Base-by-base conservation (phyloP, 257 asterid species). In the Solanum verrucosum region DNA sequence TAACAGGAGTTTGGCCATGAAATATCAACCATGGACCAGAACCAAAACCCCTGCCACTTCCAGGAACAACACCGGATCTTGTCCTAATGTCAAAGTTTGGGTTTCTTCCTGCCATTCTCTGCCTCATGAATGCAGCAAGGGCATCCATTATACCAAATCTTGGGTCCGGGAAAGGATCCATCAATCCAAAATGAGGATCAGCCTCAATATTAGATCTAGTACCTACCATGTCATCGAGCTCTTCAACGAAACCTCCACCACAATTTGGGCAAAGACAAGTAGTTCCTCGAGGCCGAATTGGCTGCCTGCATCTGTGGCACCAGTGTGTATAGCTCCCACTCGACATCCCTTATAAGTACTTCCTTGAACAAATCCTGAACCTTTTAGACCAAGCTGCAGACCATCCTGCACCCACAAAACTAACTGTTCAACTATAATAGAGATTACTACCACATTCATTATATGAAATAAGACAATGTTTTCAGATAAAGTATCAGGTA, bases 261-360 rank as follows among this genome's bases (percentile, higher is more conserved):
- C 98, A 96, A 90, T 93, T 89, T 44, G 98, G 96, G 84, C 98
- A 96, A 56, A 90, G 89, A 87, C 92, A 73, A 86, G 87, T 78
- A 84, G 84, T 89, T 65, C 91, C 90, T 27, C 65, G 91, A 79
- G 95, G 93, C 68, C 91, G 92, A 89, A 96, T 90, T 63, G 98
- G 94, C 73, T 90, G 93, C 86, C 63, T 90, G 93, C 99, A 96
- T 89, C 96, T 97, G 93, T 95, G 89, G 93, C 99, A 94, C 98
- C 98, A 96, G 85, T 96, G 98, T 75, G 96, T 95, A 84, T 91
- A 89, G 46, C 91, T 90, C 46, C 88, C 87, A 89, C 90, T 87
- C 31, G 91, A 91, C 93, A 91, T 91, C 77, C 34, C 87, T 84
- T 49, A 44, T 10, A 60, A 29, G 34, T 27, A 72, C 35, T 11